Conservation (phyloP, 768 basidiomycete species). For the Tricholoma matsutake region DNA sequence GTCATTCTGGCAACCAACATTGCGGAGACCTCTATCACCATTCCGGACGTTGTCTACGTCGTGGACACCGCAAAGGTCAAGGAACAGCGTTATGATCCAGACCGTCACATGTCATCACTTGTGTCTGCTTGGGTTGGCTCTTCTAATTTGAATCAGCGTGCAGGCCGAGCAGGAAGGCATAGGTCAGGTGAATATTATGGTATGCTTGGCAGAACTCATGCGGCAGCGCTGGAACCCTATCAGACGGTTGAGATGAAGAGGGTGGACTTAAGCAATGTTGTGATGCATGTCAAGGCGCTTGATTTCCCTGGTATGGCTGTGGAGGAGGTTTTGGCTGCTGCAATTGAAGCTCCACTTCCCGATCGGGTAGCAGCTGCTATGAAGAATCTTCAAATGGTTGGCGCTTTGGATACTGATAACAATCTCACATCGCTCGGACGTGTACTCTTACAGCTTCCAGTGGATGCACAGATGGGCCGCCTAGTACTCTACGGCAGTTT, state of each 20-base stretch:
- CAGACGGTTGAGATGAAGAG: slow-evolving; percentile 96
- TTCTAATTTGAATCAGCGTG: slow-evolving; percentile 88
- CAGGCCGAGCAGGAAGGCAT: slow-evolving; percentile 90
- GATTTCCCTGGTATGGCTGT: slow-evolving; percentile 84
- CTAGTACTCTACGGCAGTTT: slow-evolving; percentile 87
- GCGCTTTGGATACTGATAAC: slow-evolving; percentile 75
- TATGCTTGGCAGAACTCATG: slow-evolving; percentile 63
- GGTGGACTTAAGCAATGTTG: slow-evolving; percentile 83
- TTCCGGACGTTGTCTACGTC: slow-evolving; percentile 93
- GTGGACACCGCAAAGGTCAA: slow-evolving; percentile 88
- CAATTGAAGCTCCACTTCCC: slow-evolving; percentile 86
- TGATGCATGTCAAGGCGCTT: slow-evolving; percentile 95
- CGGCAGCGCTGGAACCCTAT: slow-evolving; percentile 63
- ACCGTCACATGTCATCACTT: slow-evolving; percentile 83
- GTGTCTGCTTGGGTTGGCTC: slow-evolving; percentile 89
- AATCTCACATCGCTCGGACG: slow-evolving; percentile 84
- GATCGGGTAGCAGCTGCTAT: slow-evolving; percentile 79
- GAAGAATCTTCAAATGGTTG: slow-evolving; percentile 76
- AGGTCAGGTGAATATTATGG: slow-evolving; percentile 90
- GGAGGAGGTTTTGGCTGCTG: slow-evolving; percentile 79
- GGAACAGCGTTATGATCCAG: slow-evolving; percentile 86
- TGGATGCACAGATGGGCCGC: slow-evolving; percentile 88
- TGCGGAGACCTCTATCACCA: slow-evolving; percentile 93
- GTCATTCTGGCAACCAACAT: slow-evolving; percentile 94
- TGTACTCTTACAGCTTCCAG: slow-evolving; percentile 84